Evolutionary conservation across 805 yeast genomes (phyloP), one percentile per base, ranked within the genome.

Genomic region (Kregervanrija pseudodelftensis): DNA sequence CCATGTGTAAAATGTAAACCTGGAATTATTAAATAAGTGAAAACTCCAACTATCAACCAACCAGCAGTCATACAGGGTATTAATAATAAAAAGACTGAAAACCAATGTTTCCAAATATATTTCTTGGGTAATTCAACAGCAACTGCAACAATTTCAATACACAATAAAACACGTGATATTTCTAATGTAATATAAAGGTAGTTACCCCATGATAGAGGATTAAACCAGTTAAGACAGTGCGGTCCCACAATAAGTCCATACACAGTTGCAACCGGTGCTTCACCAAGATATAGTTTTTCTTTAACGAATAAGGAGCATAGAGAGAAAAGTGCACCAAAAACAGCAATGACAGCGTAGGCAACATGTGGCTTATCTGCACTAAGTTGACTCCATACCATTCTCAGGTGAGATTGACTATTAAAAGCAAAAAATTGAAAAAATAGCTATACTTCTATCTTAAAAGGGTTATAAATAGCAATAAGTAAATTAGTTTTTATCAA

Each of bases 91-190:
- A 73, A 60, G 33, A 82, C 73, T 12, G 82, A 73, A 22, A 63
- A 50, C 80, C 83, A 79, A 52, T 79, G 80, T 43, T 73, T 72
- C 53, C 70, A 66, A 67, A 82, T 70, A 53, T 82, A 82, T 53
- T 78, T 78, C 40, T 79, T 72, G 8, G 90, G 90, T 47, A 82
- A 68, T 60, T 82, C 87, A 32, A 81, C 85, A 2, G 87, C 82
- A 33, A 80, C 85, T 2, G 86, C 79, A 45, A 80, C 80, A 40
- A 82, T 79, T 66, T 83, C 89, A 48, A 83, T 76, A 52, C 84
- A 80, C 49, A 82, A 66, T 11, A 82, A 82, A 3, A 83, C 73
- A 37, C 88, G 66, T 48, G 82, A 70, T 32, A 80, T 67, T 49
- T 79, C 82, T 50, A 76, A 60, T 1, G 85, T 79, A 40, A 80